phyloP scores from a whole-genome alignment of 2,329 filamentous ascomycete genomes.

The Coniosporium tulheliwenetii region DNA sequence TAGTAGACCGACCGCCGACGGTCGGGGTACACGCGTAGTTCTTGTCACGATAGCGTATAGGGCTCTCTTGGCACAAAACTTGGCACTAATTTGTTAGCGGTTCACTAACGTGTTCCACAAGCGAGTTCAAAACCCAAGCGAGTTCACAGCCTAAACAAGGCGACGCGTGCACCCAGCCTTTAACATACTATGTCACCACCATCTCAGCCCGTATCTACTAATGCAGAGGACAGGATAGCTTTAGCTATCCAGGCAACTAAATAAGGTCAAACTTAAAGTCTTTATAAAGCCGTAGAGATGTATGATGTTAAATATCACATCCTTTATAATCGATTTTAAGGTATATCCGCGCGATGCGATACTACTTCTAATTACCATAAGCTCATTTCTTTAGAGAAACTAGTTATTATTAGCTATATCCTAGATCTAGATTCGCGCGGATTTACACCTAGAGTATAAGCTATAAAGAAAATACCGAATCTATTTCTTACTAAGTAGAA shows the following conservation, averaged over 20 bases:
- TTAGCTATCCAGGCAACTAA: neutral
- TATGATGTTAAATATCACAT: neutral
- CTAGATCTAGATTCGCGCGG: constrained; percentile 10
- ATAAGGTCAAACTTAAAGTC: neutral
- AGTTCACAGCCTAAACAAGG: too few species aligned
- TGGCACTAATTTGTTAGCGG: too few species aligned
- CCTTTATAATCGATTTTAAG: constrained; percentile 1
- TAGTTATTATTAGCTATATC: constrained; percentile 5
- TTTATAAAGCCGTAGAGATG: neutral
- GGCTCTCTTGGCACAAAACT: too few species aligned
- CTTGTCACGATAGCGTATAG: too few species aligned
- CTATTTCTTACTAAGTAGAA: neutral
- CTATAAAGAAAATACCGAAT: neutral
- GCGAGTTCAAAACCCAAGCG: too few species aligned
- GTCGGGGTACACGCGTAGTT: too few species aligned
- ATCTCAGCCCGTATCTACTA: neutral
- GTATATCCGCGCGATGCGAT: constrained; percentile 1
- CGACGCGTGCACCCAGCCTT: neutral
- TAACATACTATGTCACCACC: neutral
- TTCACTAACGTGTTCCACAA: too few species aligned
- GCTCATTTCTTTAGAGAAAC: constrained; percentile 3
- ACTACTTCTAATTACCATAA: constrained; percentile 1
- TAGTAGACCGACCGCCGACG: too few species aligned
- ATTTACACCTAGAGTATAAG: constrained; percentile 9
- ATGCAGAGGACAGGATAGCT: neutral